Evolutionary conservation across 768 basidiomycete genomes (phyloP).

Genomic region (Xerocomellus intermedius): DNA sequence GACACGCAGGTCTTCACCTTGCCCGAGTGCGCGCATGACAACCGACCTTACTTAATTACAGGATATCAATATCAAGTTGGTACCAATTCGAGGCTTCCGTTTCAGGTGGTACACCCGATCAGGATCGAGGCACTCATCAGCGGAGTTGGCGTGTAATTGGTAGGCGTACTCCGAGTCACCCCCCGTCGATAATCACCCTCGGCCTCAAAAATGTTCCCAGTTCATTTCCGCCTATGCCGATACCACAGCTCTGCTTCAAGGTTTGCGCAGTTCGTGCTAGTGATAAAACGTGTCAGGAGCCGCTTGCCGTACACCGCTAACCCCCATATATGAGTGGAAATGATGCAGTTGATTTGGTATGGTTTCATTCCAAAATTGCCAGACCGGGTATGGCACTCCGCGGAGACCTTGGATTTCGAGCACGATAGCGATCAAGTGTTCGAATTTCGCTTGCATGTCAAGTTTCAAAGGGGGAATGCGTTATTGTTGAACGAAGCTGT

Average conservation of each 20-base stretch:
- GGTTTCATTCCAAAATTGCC: slow-evolving; percentile 6
- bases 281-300: slow-evolving; percentile 5
- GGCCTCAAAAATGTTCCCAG: not conserved
- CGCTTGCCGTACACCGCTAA: slow-evolving; percentile 3
- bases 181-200: not conserved
- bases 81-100: not conserved
- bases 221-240: slow-evolving; percentile 4
- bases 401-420: slow-evolving; percentile 12
- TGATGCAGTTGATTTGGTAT: not conserved
- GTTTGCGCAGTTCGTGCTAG: not conserved
- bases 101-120: slow-evolving; percentile 12
- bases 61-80: not conserved
- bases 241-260: not conserved
- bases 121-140: slow-evolving; percentile 1
- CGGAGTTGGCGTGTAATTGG: not conserved
- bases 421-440: not conserved
- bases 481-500: not conserved
- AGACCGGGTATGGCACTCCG: not conserved
- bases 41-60: not conserved
- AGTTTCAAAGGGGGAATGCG: not conserved
- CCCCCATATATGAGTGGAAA: not conserved
- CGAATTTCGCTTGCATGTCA: not conserved
- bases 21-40: not conserved
- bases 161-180: not conserved
- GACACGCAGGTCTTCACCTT: too few species aligned